Evolutionary conservation across 1,284 basidiomycete species (phyloP), one percentile per base, ranked within the genome.

Genomic region (Marasmius fiardii): DNA sequence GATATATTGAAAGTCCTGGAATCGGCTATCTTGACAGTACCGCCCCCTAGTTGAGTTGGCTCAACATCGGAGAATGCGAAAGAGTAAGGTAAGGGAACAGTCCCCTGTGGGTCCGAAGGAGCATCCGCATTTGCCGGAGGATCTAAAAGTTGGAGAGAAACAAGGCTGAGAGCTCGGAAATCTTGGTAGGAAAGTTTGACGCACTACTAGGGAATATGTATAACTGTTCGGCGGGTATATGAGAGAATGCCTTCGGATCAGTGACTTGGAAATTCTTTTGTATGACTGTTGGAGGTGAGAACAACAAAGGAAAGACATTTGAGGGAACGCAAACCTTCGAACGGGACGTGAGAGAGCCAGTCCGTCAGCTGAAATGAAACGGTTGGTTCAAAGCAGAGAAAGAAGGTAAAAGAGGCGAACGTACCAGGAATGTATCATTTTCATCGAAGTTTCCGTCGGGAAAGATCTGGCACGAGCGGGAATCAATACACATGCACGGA

Each of bases 161-260:
- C 20, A 16, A 53, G 44, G 63, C 50, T 23, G 60, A 44, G 24
- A 51, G 61, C 52, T 59, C 28, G 43, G 45, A 57, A 3, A 51
- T 51, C 23, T 51, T 28, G 48, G 54, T 31, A 23, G 49, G 37
- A 57, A 51, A 51, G 43, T 4, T 31, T 31, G 1, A 60, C 75
- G 35, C 62, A 84, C 83, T 62, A 52, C 77, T 74, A 4, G 85
- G 84, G 76, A 88, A 89, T 56, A 88, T 87, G 68, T 85, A 88
- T 48, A 88, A 74, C 63, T 87, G 78, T 53, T 80, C 58, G 5
- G 73, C 70, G 1, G 83, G 85, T 55, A 87, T 78, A 59, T 81
- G 74, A 49, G 77, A 73, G 67, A 88, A 88, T 1, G 78, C 79
- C 2, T 76, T 71, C 34, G 77, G 68, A 59, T 75, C 73, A 11